Conservation (phyloP, 176 grass and related monocot species). For the Aegilops speltoides region DNA sequence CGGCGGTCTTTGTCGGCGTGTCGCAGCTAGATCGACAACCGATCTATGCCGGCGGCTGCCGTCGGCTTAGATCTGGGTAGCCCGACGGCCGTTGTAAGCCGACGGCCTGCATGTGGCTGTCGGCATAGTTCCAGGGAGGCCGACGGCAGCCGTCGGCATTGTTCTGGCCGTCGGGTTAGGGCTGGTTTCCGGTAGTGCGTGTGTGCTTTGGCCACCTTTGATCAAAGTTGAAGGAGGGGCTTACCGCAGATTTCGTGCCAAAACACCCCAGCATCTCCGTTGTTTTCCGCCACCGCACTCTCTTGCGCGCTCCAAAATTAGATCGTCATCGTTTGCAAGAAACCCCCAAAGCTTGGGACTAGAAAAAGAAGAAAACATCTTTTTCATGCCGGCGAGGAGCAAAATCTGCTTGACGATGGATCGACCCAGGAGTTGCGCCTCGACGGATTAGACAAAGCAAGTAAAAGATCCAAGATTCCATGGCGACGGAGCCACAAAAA, state of each 20-base stretch:
- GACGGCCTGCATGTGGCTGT: too few relatives aligned
- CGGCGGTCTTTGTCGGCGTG: too few relatives aligned
- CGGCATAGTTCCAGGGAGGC: too few relatives aligned
- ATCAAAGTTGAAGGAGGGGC: constrained; percentile 4
- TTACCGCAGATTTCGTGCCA: constrained; percentile 17
- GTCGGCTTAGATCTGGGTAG: too few relatives aligned
- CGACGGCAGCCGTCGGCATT: too few relatives aligned
- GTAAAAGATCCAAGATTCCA: neutral
- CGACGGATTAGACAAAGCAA: neutral
- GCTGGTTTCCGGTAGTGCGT: too few relatives aligned
- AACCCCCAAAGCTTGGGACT: neutral
- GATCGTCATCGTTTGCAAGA: neutral
- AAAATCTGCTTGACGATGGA: neutral
- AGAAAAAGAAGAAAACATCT: neutral
- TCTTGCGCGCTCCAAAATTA: neutral
- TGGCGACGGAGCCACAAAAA: neutral
- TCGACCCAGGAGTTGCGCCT: neutral
- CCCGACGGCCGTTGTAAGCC: too few relatives aligned
- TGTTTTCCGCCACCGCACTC: neutral
- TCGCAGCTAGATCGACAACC: too few relatives aligned
- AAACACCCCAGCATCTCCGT: neutral
- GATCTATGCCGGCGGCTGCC: too few relatives aligned
- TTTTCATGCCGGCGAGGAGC: neutral
- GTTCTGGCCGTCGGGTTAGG: too few relatives aligned
- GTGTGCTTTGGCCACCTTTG: neutral